These are phyloP conservation scores for Aphanoascus verrucosus DNA, from an alignment of 2,329 filamentous ascomycete species.

Conservation along the genomic window DNA sequence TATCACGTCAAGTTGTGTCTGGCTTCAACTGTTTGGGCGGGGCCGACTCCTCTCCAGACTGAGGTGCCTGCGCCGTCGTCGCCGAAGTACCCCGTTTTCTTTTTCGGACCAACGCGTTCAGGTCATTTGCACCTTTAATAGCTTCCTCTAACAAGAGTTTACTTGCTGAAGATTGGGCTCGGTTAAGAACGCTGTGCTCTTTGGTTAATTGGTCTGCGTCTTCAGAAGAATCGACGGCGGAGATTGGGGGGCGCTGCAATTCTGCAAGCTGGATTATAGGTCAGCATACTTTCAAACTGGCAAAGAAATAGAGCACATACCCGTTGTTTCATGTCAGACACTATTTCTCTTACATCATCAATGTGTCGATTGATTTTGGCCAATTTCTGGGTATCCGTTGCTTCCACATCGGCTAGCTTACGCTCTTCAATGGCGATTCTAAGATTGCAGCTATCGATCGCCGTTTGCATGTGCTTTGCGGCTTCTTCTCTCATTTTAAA, in stretches of 20 bases:
- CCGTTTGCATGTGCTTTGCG: constrained; percentile 48
- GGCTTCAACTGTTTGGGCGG: not conserved
- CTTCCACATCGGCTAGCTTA: constrained; percentile 29
- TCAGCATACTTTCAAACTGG: constrained; percentile 13
- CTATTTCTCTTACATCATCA: constrained; percentile 50
- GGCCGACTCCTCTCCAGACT: not conserved
- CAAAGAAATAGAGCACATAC: constrained; percentile 27
- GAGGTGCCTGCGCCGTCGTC: not conserved
- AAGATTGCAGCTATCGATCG: constrained; percentile 48
- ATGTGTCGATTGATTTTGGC: constrained; percentile 39
- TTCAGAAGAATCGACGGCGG: constrained; percentile 32
- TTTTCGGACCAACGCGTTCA: constrained; percentile 48
- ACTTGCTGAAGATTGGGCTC: constrained; percentile 45
- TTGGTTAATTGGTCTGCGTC: constrained; percentile 23
- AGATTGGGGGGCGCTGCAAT: constrained; percentile 45
- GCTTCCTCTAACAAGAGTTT: constrained; percentile 43
- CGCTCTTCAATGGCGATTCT: constrained; percentile 46
- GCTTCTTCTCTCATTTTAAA: constrained; percentile 48
- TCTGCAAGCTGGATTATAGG: constrained; percentile 40
- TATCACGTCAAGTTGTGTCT: not conserved
- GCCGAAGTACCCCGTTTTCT: constrained; percentile 29
- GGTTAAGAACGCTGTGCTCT: constrained; percentile 47
- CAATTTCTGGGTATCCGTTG: constrained; percentile 33
- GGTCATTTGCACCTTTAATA: constrained; percentile 47
- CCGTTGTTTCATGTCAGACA: constrained; percentile 51